phyloP scores from a whole-genome alignment of 495 filamentous ascomycete species.

The Hypomontagnella monticulosa region DNA sequence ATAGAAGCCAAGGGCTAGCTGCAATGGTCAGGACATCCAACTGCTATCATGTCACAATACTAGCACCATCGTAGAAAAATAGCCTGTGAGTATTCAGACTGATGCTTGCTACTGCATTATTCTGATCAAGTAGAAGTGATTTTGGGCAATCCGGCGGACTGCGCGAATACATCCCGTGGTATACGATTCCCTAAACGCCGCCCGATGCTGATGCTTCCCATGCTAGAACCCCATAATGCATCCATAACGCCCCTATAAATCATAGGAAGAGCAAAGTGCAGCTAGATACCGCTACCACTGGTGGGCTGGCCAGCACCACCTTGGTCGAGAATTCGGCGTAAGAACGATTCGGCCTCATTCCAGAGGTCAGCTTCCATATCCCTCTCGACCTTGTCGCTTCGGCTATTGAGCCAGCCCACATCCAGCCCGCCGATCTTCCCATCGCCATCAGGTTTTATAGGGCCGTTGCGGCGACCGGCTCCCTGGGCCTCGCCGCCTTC shows the following conservation, averaged over 20 bases:
- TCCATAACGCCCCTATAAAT: not conserved
- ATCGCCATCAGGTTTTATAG: constrained; percentile 58
- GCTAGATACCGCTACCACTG: not conserved
- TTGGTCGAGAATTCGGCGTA: constrained; percentile 30
- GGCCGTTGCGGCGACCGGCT: constrained; percentile 33
- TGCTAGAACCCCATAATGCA: not conserved
- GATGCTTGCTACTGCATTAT: too few species aligned
- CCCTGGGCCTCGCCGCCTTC: constrained; percentile 37
- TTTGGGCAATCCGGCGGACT: not conserved
- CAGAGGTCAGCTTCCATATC: constrained; percentile 84
- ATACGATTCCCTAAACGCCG: constrained; percentile 32
- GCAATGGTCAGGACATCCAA: too few species aligned
- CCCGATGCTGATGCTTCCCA: constrained; percentile 22
- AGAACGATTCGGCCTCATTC: constrained; percentile 62
- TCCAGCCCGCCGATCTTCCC: constrained; percentile 73
- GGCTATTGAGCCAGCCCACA: constrained; percentile 85
- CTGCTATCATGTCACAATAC: too few species aligned
- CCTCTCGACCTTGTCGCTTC: constrained; percentile 76
- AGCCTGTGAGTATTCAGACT: too few species aligned
- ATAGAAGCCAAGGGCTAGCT: too few species aligned
- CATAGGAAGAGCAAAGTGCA: not conserved
- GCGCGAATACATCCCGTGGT: not conserved
- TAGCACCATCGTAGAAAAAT: too few species aligned
- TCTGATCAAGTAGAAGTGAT: not conserved
- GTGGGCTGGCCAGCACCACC: not conserved